These are phyloP conservation scores for Penicillium sp. DNA, from an alignment of 2,329 filamentous ascomycete species.

Conservation along the genomic window DNA sequence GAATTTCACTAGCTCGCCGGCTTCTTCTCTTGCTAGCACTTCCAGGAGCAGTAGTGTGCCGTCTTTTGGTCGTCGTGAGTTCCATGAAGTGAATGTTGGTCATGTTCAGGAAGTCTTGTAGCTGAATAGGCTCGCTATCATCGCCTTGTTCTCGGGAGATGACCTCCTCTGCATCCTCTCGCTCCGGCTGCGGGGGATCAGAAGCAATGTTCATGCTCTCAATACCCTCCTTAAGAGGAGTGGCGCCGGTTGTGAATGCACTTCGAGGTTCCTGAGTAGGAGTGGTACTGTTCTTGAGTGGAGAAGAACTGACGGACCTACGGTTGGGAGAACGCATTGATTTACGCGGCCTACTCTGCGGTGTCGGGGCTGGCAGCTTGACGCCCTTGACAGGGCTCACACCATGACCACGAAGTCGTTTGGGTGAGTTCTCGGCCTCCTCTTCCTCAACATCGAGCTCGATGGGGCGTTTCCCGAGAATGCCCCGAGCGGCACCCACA, in stretches of 20 bases:
- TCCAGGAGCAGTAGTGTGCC: slow-evolving; percentile 72
- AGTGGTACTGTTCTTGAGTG: slow-evolving; percentile 47
- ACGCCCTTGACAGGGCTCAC: slow-evolving; percentile 75
- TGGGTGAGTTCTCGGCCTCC: slow-evolving; percentile 55
- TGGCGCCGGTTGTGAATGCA: slow-evolving; percentile 42
- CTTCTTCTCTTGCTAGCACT: slow-evolving; percentile 33
- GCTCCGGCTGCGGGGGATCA: slow-evolving; percentile 38
- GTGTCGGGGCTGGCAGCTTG: slow-evolving; percentile 66
- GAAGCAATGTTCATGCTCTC: slow-evolving; percentile 22
- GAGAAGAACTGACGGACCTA: slow-evolving; percentile 35
- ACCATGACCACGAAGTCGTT: slow-evolving; percentile 69
- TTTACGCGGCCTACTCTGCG: slow-evolving; percentile 64
- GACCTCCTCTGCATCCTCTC: slow-evolving; percentile 49
- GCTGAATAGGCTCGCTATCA: slow-evolving; percentile 64
- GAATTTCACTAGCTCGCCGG: slow-evolving; percentile 27
- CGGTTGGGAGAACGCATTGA: slow-evolving; percentile 49
- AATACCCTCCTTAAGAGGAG: slow-evolving; percentile 27
- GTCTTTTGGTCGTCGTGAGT: slow-evolving; percentile 88
- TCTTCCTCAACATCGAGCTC: slow-evolving; percentile 68
- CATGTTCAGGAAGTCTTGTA: slow-evolving; percentile 92
- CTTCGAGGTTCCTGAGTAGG: slow-evolving; percentile 46
- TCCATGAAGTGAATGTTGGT: slow-evolving; percentile 99
- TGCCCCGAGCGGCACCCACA: slow-evolving; percentile 68
- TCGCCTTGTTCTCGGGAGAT: slow-evolving; percentile 44
- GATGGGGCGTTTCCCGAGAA: slow-evolving; percentile 70